Evolutionary conservation across 108 stramenopile genomes (phyloP), one percentile per base, ranked within the genome.

Genomic region (Discostella stelligeroides): DNA sequence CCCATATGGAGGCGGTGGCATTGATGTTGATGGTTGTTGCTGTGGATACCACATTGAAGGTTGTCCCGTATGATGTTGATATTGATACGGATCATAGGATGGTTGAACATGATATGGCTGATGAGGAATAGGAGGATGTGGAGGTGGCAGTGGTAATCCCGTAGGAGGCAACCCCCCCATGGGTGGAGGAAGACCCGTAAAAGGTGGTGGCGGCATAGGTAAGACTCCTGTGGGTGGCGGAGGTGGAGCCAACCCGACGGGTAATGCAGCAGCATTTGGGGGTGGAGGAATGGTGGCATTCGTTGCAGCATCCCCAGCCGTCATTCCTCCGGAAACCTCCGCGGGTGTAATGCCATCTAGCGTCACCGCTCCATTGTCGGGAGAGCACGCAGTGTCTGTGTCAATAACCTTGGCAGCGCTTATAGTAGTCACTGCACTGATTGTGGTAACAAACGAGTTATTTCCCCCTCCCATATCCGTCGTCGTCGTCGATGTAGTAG

Each of bases 41-140:
- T 24, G 60, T 10, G 60, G 56, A 25, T 46, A 54, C 30, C 72
- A 64, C 47, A 67, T 61, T 7, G 21, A 59, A 29, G 57, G 63
- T 50, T 41, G 50, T 61, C 71, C 75, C 34, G 62, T 42, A 3
- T 30, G 70, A 39, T 65, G 63, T 48, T 60, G 60, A 50, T 69
- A 61, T 39, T 43, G 63, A 43, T 65, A 60, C 3, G 69, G 48
- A 43, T 60, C 48, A 7, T 72, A 50, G 34, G 60, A 60, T 43
- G 69, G 75, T 13, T 42, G 68, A 45, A 66, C 76, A 43, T 75
- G 74, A 27, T 82, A 75, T 37, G 80, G 79, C 25, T 46, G 74
- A n/a, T 17, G 70, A 72, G 30, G 72, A 75, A 1, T 57, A 68
- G 21, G 67, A 2, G 21, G 24, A 28, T 51, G 54, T 42, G 51